These are phyloP conservation scores for Neospora caninum DNA, from an alignment of 169 alveolate genomes.

Conservation along the genomic window DNA sequence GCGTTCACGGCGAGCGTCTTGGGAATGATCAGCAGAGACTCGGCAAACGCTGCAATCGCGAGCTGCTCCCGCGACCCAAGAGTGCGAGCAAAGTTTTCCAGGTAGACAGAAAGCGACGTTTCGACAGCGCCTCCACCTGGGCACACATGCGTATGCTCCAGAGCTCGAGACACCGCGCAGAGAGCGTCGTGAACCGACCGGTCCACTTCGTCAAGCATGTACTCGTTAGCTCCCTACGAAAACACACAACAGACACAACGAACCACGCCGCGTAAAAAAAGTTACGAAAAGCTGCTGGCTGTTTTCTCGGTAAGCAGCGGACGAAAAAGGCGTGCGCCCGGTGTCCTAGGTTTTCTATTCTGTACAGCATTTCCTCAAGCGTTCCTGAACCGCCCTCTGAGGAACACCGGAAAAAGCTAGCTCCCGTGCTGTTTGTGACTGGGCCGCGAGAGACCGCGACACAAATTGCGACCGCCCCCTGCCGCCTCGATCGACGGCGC, in stretches of 20 bases:
- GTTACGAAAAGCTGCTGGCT: too few relatives aligned
- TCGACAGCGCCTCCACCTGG: constrained; percentile 99
- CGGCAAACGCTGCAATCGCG: constrained; percentile 99
- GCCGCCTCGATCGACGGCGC: too few relatives aligned
- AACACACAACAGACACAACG: neutral
- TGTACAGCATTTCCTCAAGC: too few relatives aligned
- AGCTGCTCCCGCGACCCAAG: constrained; percentile 97
- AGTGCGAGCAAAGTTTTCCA: constrained; percentile 97
- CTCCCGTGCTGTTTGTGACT: too few relatives aligned
- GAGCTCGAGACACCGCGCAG: constrained; percentile 88
- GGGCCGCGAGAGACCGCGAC: too few relatives aligned
- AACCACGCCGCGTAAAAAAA: too few relatives aligned
- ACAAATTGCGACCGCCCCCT: too few relatives aligned
- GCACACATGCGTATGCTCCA: constrained; percentile 76
- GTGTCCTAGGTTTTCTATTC: too few relatives aligned
- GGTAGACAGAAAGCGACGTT: constrained; percentile 94
- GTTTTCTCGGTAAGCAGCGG: too few relatives aligned
- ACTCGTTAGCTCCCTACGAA: constrained; percentile 98
- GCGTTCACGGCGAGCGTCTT: constrained; percentile 99
- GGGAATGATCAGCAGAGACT: constrained; percentile 97
- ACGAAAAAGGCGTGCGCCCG: too few relatives aligned
- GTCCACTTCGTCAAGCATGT: constrained; percentile 96
- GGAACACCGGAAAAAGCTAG: too few relatives aligned
- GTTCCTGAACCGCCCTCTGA: too few relatives aligned
- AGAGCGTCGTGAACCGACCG: constrained; percentile 98